A percentile compares a stretch with the other conserved stretches of the same genome.
Conservation (phyloP, 768 basidiomycete species). For the Tricholoma saponaceum region DNA sequence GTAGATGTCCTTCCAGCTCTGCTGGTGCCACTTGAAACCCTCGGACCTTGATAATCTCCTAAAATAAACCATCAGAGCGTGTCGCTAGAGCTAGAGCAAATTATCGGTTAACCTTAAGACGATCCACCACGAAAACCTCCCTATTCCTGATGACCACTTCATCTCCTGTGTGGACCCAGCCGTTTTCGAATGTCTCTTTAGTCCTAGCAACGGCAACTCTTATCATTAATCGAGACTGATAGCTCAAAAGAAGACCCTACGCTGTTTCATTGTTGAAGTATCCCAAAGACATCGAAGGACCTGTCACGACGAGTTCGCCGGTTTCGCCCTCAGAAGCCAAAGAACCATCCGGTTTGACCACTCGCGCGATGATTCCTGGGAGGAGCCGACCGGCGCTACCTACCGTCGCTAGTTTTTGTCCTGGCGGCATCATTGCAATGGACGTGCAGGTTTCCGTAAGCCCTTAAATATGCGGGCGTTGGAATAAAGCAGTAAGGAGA, state of each 20-base stretch:
- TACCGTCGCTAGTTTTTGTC: constrained; percentile 39
- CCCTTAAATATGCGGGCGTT: constrained; percentile 30
- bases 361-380: constrained; percentile 52
- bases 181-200: constrained; percentile 58
- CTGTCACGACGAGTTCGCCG: constrained; percentile 58
- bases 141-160: constrained; percentile 63
- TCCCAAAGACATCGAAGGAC: constrained; percentile 56
- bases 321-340: constrained; percentile 53
- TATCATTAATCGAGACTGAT: not conserved
- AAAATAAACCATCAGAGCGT: not conserved
- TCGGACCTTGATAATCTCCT: constrained; percentile 73
- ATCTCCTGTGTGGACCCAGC: constrained; percentile 69
- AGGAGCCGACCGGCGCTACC: constrained; percentile 58
- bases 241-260: constrained; percentile 31
- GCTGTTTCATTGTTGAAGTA: constrained; percentile 58
- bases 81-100: not conserved
- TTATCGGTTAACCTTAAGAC: constrained; percentile 50
- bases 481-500: not conserved
- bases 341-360: constrained; percentile 55
- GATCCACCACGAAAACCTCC: constrained; percentile 69
- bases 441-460: constrained; percentile 62
- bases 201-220: constrained; percentile 34
- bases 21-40: constrained; percentile 62
- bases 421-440: constrained; percentile 41
- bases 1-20: constrained; percentile 62